Evolutionary conservation across 164 flowering plant genomes (phyloP).

Genomic region (Kingdonia uniflora): DNA sequence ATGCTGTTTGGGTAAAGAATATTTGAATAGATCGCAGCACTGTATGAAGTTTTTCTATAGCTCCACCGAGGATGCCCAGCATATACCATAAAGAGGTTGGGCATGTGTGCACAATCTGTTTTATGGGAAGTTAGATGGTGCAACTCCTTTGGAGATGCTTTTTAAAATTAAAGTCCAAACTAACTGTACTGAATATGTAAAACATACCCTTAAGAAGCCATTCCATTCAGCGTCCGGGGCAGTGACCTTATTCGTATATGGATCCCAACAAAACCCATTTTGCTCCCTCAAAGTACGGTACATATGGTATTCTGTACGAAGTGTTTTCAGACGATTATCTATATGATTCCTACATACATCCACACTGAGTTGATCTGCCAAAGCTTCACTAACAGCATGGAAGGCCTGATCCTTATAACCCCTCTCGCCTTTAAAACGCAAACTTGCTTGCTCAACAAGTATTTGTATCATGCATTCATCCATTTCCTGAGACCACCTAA

Average conservation of each 20-base stretch:
- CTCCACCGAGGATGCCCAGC: no score
- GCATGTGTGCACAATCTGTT: no score
- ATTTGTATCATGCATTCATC: constrained; percentile 9
- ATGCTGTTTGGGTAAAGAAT: no score
- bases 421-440: constrained; percentile 7
- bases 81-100: no score
- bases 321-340: constrained; percentile 9
- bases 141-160: no score
- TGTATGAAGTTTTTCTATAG: no score
- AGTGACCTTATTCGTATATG: constrained; percentile 3
- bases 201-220: constrained; percentile 5
- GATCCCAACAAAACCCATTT: constrained; percentile 8
- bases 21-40: no score
- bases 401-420: constrained; percentile 8
- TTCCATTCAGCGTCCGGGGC: constrained; percentile 8
- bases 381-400: constrained; percentile 2
- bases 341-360: constrained; percentile 9
- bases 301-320: constrained; percentile 7
- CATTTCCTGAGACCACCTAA: constrained; percentile 8
- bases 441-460: constrained; percentile 3
- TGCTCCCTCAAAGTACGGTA: constrained; percentile 10
- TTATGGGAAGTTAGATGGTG: no score
- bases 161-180: no score
- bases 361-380: constrained; percentile 6
- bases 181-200: neutral